Conservation (phyloP, 2,329 filamentous ascomycete species). For the Neodidymelliopsis sp. region DNA sequence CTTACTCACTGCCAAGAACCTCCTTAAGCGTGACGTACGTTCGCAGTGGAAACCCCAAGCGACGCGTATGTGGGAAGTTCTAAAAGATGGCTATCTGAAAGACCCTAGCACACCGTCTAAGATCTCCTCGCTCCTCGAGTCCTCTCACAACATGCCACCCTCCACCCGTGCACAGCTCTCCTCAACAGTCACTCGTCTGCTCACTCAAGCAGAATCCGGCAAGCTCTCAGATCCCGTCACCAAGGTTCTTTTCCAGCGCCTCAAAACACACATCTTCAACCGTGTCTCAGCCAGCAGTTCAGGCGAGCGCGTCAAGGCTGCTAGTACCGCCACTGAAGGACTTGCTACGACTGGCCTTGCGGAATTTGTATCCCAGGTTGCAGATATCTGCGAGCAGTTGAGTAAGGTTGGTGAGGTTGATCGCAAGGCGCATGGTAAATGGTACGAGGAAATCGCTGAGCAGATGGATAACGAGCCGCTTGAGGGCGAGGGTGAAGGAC, state of each 20-base stretch:
- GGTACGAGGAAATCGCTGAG: slow-evolving; percentile 73
- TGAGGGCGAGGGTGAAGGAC: slow-evolving; percentile 44
- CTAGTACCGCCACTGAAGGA: slow-evolving; percentile 72
- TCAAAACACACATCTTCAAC: slow-evolving; percentile 71
- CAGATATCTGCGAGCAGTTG: slow-evolving; percentile 73
- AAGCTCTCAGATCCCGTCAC: slow-evolving; percentile 68
- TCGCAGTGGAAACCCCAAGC: slow-evolving; percentile 80
- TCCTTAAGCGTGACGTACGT: slow-evolving; percentile 81
- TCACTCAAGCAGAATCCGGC: slow-evolving; percentile 60
- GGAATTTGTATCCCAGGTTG: slow-evolving; percentile 75
- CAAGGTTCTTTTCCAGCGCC: slow-evolving; percentile 71
- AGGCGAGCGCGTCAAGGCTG: slow-evolving; percentile 73
- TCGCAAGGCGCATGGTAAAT: slow-evolving; percentile 69
- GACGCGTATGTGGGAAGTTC: slow-evolving; percentile 71
- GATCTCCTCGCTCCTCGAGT: slow-evolving; percentile 58
- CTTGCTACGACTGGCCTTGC: slow-evolving; percentile 73
- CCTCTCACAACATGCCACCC: slow-evolving; percentile 58
- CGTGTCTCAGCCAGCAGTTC: slow-evolving; percentile 71
- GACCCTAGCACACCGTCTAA: slow-evolving; percentile 58
- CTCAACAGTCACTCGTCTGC: slow-evolving; percentile 56
- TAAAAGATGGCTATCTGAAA: slow-evolving; percentile 67
- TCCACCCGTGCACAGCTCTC: slow-evolving; percentile 54
- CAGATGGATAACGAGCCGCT: slow-evolving; percentile 55
- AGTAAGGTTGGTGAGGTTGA: slow-evolving; percentile 72
- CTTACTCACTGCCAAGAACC: slow-evolving; percentile 80